Evolutionary conservation across 176 grass and related monocot genomes (phyloP).

Genomic region (Urochloa ruziziensis): DNA sequence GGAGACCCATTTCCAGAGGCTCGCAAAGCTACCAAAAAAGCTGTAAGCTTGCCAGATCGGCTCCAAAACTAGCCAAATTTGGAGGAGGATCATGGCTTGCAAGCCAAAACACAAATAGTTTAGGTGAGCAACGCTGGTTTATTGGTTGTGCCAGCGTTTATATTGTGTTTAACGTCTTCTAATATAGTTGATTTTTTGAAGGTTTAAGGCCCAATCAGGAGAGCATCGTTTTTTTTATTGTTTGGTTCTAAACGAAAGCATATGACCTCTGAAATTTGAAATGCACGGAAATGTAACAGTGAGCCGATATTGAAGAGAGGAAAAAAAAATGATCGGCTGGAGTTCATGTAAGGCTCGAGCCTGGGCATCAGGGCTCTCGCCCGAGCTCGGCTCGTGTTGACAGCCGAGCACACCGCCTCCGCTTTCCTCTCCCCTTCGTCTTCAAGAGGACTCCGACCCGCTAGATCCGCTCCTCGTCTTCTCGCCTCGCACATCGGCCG

Average conservation of each 20-base stretch:
- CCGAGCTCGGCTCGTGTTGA: conserved; percentile 1
- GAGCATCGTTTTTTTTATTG: too few relatives aligned
- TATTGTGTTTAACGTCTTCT: not conserved
- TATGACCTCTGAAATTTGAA: not conserved
- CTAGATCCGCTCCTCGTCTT: conserved; percentile 1
- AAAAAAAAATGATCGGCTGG: too few relatives aligned
- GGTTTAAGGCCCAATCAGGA: not conserved
- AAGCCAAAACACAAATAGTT: not conserved
- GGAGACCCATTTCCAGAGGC: too few relatives aligned
- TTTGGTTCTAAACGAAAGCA: not conserved
- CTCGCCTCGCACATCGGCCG: not conserved
- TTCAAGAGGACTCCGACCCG: not conserved
- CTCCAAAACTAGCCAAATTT: not conserved
- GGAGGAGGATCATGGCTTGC: not conserved
- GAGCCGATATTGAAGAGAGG: not conserved
- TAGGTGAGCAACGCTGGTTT: not conserved
- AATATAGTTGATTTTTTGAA: not conserved
- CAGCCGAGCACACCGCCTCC: not conserved
- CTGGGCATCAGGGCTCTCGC: not conserved
- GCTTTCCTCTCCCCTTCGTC: conserved; percentile 29
- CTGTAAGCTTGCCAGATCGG: too few relatives aligned
- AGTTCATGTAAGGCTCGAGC: not conserved
- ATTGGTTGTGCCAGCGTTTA: not conserved
- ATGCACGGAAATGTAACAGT: not conserved
- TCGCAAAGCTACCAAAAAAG: not conserved